Evolutionary conservation across 1,139 yeast species (phyloP).

Genomic region (Candida sanyaensis): DNA sequence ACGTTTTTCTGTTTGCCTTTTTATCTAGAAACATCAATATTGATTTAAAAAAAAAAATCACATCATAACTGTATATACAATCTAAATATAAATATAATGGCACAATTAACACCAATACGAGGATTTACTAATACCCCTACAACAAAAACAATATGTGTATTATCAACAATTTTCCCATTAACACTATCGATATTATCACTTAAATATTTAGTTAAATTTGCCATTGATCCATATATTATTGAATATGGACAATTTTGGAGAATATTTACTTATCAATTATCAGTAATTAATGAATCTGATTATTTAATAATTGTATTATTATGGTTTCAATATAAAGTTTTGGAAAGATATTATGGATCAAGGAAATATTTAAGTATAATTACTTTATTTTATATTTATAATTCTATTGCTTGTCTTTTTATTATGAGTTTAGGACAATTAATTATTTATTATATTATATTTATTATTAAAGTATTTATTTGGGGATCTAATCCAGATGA

Average conservation of each 20-base stretch:
- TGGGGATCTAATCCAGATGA: slow-evolving; percentile 12
- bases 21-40: background rate
- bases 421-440: slow-evolving; percentile 43
- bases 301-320: slow-evolving; percentile 53
- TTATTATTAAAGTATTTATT: slow-evolving; percentile 17
- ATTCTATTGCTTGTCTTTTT: slow-evolving; percentile 32
- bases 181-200: slow-evolving; percentile 54
- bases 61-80: too few relatives aligned
- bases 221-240: slow-evolving; percentile 57
- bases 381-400: slow-evolving; percentile 34
- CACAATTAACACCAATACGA: slow-evolving; percentile 42
- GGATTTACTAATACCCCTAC: slow-evolving; percentile 67
- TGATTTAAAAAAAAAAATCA: too few relatives aligned
- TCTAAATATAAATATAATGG: slow-evolving; percentile 19
- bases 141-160: slow-evolving; percentile 45
- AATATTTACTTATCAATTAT: slow-evolving; percentile 52
- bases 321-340: slow-evolving; percentile 58
- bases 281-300: slow-evolving; percentile 68
- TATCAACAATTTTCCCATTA: slow-evolving; percentile 49
- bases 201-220: slow-evolving; percentile 55
- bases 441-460: slow-evolving; percentile 32
- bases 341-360: slow-evolving; percentile 69
- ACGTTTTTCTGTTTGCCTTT: too few relatives aligned
- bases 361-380: slow-evolving; percentile 51
- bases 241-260: slow-evolving; percentile 74